These are phyloP conservation scores for Starmerella riodocensis DNA, from an alignment of 805 yeast genomes.

Conservation along the genomic window DNA sequence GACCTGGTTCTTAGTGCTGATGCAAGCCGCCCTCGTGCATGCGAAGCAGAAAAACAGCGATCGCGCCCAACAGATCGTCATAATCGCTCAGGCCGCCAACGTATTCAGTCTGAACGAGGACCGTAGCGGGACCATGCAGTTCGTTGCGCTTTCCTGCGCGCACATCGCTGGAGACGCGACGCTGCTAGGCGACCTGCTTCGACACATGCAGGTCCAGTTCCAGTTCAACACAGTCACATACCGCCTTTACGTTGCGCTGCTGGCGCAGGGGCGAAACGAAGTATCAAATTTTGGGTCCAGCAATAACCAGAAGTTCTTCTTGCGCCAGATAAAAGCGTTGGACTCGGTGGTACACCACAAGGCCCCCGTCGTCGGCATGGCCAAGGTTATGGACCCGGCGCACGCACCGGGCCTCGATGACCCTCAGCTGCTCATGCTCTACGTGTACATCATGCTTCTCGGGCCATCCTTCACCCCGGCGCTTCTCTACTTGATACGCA, in stretches of 20 bases:
- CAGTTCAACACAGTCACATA: constrained; percentile 65
- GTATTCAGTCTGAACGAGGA: constrained; percentile 59
- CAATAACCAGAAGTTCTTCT: constrained; percentile 77
- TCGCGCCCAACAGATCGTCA: constrained; percentile 56
- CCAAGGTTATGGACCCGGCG: constrained; percentile 35
- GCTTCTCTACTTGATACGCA: constrained; percentile 59
- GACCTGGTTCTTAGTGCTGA: constrained; percentile 73
- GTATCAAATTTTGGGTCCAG: constrained; percentile 55
- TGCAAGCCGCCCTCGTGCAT: constrained; percentile 60
- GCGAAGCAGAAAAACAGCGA: constrained; percentile 46
- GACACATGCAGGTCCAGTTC: constrained; percentile 50
- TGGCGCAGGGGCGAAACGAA: constrained; percentile 47
- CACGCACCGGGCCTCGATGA: constrained; percentile 23
- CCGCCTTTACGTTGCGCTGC: constrained; percentile 52
- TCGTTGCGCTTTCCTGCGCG: constrained; percentile 54
- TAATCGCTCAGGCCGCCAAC: constrained; percentile 62
- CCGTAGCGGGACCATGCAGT: constrained; percentile 44
- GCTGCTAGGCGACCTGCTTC: constrained; percentile 42
- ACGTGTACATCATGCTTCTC: constrained; percentile 66
- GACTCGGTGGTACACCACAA: constrained; percentile 48
- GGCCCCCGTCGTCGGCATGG: constrained; percentile 60
- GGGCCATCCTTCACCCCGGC: constrained; percentile 76
- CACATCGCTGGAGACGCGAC: constrained; percentile 38
- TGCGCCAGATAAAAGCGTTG: constrained; percentile 79
- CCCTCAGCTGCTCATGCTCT: constrained; percentile 63